Percentiles rank a stretch among this genome's conserved stretches.
phyloP scores from a whole-genome alignment of 257 asterid genomes.

The Solanum clarkiae region DNA sequence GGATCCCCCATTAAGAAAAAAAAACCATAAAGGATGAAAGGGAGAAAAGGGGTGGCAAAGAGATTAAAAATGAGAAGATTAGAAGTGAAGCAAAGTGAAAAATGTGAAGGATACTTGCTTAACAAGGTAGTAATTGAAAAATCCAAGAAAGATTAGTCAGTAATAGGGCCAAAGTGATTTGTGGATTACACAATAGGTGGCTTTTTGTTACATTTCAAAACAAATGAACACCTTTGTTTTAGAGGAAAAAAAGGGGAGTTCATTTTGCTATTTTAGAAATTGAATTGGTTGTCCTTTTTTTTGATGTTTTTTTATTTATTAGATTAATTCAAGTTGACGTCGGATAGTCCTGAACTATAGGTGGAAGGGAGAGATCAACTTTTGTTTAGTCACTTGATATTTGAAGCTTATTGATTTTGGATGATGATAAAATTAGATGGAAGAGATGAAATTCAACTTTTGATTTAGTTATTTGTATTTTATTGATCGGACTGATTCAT shows the following conservation, averaged over 20 bases:
- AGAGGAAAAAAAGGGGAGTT: background rate
- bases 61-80: constrained; percentile 27
- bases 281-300: too few species aligned
- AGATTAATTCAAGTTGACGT: background rate
- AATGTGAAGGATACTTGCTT: constrained; percentile 23
- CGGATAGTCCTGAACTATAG: background rate
- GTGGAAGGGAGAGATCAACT: too few species aligned
- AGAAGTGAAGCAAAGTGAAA: constrained; percentile 42
- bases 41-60: background rate
- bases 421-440: background rate
- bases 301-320: background rate
- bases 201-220: background rate
- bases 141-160: background rate
- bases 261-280: background rate
- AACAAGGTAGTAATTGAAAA: constrained; percentile 72
- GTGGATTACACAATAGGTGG: background rate
- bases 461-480: background rate
- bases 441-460: background rate
- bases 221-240: background rate
- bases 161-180: background rate
- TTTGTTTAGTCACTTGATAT: too few species aligned
- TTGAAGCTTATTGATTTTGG: too few species aligned
- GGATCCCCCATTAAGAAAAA: background rate
- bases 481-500: background rate
- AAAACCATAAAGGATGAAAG: background rate